phyloP scores from a whole-genome alignment of 129 eudicot genomes.

The Flaveria robusta region DNA sequence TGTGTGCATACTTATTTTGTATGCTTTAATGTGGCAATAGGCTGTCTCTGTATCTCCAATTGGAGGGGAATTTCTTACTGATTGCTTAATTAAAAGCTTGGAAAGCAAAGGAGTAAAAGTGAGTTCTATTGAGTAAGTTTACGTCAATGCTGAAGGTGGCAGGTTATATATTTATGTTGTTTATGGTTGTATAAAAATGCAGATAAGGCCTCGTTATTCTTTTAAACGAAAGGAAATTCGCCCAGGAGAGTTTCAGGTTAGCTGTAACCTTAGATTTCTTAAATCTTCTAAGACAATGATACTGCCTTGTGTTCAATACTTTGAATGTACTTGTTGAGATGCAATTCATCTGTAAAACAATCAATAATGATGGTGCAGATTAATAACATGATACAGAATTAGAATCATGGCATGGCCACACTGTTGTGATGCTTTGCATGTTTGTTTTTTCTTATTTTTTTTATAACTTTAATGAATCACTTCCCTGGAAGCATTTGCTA shows the following conservation, averaged over 20 bases:
- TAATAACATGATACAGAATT: neutral
- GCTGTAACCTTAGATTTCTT: neutral
- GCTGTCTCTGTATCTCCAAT: slow-evolving; percentile 86
- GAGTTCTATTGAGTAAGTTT: slow-evolving; percentile 38
- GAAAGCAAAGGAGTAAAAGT: slow-evolving; percentile 87
- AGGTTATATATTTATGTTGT: slow-evolving; percentile 1
- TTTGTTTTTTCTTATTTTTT: neutral
- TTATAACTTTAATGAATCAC: neutral
- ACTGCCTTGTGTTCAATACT: neutral
- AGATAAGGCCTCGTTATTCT: slow-evolving; percentile 97
- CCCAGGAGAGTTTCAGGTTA: slow-evolving; percentile 97
- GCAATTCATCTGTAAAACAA: neutral
- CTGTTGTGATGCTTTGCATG: neutral
- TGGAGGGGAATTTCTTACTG: slow-evolving; percentile 94
- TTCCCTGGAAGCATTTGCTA: neutral
- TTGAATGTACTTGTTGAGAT: neutral
- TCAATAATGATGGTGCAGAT: slow-evolving; percentile 10
- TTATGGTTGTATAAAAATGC: slow-evolving; percentile 28
- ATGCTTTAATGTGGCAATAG: slow-evolving; percentile 40
- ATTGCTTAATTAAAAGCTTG: slow-evolving; percentile 89
- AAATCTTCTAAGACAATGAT: slow-evolving; percentile 6
- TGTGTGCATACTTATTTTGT: neutral
- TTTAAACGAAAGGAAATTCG: slow-evolving; percentile 89
- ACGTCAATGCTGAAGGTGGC: slow-evolving; percentile 20
- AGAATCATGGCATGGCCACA: neutral